Percentiles rank a stretch among this genome's conserved stretches.
Conservation (phyloP, 768 basidiomycete genomes). For the Brasilioporus rufonigricans region DNA sequence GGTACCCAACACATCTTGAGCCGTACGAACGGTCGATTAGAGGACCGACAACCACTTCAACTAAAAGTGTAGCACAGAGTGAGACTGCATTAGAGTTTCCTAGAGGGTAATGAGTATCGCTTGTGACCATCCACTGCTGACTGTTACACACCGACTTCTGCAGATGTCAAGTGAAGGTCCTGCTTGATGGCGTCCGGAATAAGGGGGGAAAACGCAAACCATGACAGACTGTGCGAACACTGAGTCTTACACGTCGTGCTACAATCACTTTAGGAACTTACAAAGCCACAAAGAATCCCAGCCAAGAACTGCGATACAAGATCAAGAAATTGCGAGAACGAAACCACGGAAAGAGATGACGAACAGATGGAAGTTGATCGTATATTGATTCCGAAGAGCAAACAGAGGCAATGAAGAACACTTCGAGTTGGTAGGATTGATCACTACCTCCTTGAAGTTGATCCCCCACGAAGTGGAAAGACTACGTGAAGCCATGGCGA, state of each 20-base stretch:
- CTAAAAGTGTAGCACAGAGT: neutral
- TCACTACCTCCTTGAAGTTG: constrained; percentile 9
- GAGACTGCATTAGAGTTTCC: neutral
- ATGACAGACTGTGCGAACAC: constrained; percentile 28
- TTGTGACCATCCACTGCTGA: no score
- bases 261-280: neutral
- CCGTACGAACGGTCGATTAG: neutral
- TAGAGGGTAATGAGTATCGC: neutral
- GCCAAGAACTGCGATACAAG: neutral
- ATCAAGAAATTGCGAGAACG: neutral
- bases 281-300: constrained; percentile 8
- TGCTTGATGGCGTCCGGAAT: constrained; percentile 53
- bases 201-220: constrained; percentile 63
- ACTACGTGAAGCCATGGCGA: constrained; percentile 5
- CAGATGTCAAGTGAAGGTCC: constrained; percentile 48
- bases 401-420: constrained; percentile 1
- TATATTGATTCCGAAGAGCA: constrained; percentile 3
- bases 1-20: neutral
- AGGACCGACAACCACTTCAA: neutral
- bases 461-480: neutral
- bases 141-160: constrained; percentile 37
- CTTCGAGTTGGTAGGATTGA: constrained; percentile 6
- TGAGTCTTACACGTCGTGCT: neutral
- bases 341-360: neutral
- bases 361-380: constrained; percentile 7